These are phyloP conservation scores for Paramecium primaurelia DNA, from an alignment of 73 alveolate species.

Conservation along the genomic window DNA sequence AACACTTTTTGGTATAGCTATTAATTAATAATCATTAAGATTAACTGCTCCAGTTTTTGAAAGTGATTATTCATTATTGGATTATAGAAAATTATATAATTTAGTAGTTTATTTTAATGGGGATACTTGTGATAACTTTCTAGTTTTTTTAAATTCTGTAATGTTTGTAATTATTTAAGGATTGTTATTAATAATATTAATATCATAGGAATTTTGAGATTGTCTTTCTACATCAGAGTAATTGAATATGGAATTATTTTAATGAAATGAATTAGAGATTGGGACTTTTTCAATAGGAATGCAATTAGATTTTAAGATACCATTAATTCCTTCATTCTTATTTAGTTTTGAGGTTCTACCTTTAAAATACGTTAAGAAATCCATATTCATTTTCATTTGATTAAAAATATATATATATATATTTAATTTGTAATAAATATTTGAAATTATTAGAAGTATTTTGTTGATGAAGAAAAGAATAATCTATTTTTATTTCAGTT, in stretches of 20 bases:
- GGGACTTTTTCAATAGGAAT: not conserved
- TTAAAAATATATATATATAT: not conserved
- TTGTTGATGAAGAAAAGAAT: not conserved
- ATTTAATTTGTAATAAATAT: not conserved
- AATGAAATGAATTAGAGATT: not conserved
- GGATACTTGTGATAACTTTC: not conserved
- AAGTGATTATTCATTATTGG: not conserved
- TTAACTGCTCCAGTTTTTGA: not conserved
- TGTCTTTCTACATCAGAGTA: not conserved
- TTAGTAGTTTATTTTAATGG: not conserved
- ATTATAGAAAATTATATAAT: not conserved
- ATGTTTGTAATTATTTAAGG: not conserved
- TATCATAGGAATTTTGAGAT: not conserved
- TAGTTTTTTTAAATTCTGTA: no score
- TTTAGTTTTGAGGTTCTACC: not conserved
- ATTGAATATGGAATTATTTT: not conserved
- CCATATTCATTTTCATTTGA: not conserved
- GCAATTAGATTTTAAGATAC: not conserved
- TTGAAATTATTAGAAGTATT: not conserved
- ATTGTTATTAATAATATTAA: not conserved
- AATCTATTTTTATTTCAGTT: not conserved
- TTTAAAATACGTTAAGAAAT: not conserved
- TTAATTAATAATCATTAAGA: not conserved
- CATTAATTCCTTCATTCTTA: not conserved
- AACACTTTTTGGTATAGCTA: constrained; percentile 31